Evolutionary conservation across 352 stramenopile genomes (phyloP).

Genomic region (Poterioochromonas sp.): DNA sequence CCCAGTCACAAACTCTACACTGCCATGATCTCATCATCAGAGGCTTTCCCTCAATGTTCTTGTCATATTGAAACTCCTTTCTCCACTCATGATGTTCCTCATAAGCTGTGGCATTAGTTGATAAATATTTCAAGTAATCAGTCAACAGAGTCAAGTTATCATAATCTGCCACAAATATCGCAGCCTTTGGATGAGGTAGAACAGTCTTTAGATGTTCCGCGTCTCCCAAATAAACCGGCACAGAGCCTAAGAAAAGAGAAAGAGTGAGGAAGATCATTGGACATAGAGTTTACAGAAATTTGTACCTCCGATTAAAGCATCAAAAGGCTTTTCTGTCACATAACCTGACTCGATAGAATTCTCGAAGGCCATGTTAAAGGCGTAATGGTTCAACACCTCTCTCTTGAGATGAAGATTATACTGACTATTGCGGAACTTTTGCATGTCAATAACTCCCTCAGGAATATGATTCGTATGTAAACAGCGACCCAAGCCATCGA

Average conservation of each 20-base stretch:
- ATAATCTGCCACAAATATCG: conserved; percentile 36
- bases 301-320: conserved; percentile 28
- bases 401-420: conserved; percentile 9
- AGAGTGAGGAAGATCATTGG: too few relatives aligned
- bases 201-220: conserved; percentile 16
- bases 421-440: neutral
- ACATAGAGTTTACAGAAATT: too few relatives aligned
- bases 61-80: neutral
- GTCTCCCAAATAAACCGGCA: conserved; percentile 37
- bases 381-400: neutral
- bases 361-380: conserved; percentile 37
- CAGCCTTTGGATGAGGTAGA: conserved; percentile 23
- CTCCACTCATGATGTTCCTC: conserved; percentile 22
- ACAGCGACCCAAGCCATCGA: conserved; percentile 21
- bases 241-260: neutral
- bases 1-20: conserved; percentile 19
- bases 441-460: neutral
- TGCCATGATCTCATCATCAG: neutral
- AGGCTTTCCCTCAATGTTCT: neutral
- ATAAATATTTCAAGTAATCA: conserved; percentile 26
- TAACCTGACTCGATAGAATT: conserved; percentile 37
- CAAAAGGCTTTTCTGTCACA: conserved; percentile 38
- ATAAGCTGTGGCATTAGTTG: conserved; percentile 35
- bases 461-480: neutral
- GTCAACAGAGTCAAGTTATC: conserved; percentile 3